Conservation (phyloP, 1,139 yeast species). For the Candida glucosophila region DNA sequence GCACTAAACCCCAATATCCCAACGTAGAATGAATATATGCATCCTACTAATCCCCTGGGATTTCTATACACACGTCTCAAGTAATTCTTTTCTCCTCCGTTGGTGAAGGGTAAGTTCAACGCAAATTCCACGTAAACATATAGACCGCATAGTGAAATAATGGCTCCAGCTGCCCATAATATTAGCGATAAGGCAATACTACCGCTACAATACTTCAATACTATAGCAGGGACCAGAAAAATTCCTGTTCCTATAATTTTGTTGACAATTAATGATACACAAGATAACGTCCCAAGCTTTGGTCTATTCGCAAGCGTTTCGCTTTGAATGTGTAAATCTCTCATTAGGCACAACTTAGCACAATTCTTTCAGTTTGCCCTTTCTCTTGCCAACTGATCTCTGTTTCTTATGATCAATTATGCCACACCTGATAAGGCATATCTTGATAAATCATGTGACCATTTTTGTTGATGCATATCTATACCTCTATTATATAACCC, state of each 20-base stretch:
- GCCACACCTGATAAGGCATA: too few species aligned
- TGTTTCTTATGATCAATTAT: too few species aligned
- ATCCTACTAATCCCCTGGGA: constrained; percentile 31
- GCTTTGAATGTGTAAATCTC: too few species aligned
- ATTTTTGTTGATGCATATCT: too few species aligned
- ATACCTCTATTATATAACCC: too few species aligned
- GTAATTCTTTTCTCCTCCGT: constrained; percentile 46
- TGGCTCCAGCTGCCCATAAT: constrained; percentile 39
- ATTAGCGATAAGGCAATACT: constrained; percentile 30
- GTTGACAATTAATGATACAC: constrained; percentile 34
- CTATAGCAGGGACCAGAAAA: constrained; percentile 41
- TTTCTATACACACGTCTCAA: constrained; percentile 30
- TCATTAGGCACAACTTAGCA: too few species aligned
- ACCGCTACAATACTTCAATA: constrained; percentile 36
- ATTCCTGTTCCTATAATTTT: constrained; percentile 48
- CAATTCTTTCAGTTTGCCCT: too few species aligned
- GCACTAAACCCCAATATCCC: constrained; percentile 42
- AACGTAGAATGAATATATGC: constrained; percentile 39
- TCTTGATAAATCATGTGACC: too few species aligned
- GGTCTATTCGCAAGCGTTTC: too few species aligned
- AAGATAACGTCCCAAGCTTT: constrained; percentile 13
- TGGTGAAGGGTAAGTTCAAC: constrained; percentile 34
- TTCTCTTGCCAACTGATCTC: too few species aligned
- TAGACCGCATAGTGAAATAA: constrained; percentile 39
- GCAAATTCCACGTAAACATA: constrained; percentile 41